phyloP scores from a whole-genome alignment of 805 yeast species.

The Yarrowia yakushimensis region DNA sequence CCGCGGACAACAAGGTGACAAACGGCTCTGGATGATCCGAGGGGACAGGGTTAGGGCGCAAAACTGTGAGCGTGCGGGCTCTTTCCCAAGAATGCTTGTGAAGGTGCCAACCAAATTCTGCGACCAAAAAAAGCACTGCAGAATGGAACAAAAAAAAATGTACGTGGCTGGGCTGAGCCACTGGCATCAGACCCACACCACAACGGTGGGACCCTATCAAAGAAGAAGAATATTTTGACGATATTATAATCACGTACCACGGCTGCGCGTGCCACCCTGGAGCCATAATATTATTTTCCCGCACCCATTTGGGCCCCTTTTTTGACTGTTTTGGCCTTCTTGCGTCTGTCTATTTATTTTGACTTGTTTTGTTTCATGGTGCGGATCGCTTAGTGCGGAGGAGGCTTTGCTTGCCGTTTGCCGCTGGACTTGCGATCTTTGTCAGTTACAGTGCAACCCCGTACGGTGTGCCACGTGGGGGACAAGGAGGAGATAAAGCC shows the following conservation, averaged over 20 bases:
- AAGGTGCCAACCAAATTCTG: background rate
- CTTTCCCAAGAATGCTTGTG: background rate
- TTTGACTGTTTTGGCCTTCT: background rate
- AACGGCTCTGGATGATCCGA: slow-evolving; percentile 16
- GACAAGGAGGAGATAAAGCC: background rate
- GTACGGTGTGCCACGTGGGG: slow-evolving; percentile 10
- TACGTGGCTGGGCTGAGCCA: background rate
- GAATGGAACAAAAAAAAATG: background rate
- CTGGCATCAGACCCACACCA: background rate
- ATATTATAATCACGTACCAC: no score
- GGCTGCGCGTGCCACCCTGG: background rate
- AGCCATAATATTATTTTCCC: background rate
- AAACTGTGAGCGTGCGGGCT: background rate
- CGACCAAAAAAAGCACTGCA: background rate
- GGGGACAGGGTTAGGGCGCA: background rate
- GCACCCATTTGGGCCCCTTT: background rate
- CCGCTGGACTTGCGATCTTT: background rate
- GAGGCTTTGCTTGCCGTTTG: background rate
- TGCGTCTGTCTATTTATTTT: slow-evolving; percentile 2
- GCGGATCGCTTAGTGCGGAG: slow-evolving; percentile 16
- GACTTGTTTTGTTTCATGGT: background rate
- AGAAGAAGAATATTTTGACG: no score
- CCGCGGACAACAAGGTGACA: background rate
- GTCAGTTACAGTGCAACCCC: slow-evolving; percentile 1
- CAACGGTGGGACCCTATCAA: no score